Conservation (phyloP, 345 rosid genomes). For the Odontarrhena argentea region DNA sequence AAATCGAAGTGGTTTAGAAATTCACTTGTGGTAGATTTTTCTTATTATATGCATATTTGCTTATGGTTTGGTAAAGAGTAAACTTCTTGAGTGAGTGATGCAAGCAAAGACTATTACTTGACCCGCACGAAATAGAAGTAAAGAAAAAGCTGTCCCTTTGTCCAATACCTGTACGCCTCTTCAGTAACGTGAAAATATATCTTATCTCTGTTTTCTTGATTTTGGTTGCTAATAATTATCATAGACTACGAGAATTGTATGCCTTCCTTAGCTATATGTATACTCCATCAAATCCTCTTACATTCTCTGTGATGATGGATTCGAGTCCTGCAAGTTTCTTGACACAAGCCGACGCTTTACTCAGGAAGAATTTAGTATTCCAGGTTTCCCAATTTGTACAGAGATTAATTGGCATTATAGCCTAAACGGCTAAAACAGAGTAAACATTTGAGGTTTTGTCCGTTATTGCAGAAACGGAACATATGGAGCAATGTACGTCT, state of each 20-base stretch:
- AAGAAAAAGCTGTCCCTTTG: constrained; percentile 23
- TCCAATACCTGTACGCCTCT: constrained; percentile 37
- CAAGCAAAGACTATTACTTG: constrained; percentile 29
- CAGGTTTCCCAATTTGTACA: constrained; percentile 53
- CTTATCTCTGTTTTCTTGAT: not conserved
- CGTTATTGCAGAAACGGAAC: constrained; percentile 71
- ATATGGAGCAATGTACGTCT: constrained; percentile 67
- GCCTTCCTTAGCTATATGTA: not conserved
- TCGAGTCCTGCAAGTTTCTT: constrained; percentile 58
- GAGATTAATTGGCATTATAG: not conserved
- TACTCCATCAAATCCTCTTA: constrained; percentile 7
- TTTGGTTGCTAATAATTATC: not conserved
- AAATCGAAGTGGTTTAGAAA: constrained; percentile 1
- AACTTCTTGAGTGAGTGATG: constrained; percentile 21
- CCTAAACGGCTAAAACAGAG: constrained; percentile 22
- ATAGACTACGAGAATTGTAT: not conserved
- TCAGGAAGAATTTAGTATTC: constrained; percentile 78
- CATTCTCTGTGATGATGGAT: constrained; percentile 46
- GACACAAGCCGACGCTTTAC: constrained; percentile 81
- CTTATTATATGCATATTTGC: constrained; percentile 22
- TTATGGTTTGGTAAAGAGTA: constrained; percentile 34
- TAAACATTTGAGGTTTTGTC: not conserved
- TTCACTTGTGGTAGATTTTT: not conserved
- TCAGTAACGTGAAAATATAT: constrained; percentile 28
- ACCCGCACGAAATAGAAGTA: constrained; percentile 20